Percentiles rank a stretch among this genome's conserved stretches.
These are phyloP conservation scores for Hericium coralloides DNA, from an alignment of 768 basidiomycete species.

Conservation along the genomic window DNA sequence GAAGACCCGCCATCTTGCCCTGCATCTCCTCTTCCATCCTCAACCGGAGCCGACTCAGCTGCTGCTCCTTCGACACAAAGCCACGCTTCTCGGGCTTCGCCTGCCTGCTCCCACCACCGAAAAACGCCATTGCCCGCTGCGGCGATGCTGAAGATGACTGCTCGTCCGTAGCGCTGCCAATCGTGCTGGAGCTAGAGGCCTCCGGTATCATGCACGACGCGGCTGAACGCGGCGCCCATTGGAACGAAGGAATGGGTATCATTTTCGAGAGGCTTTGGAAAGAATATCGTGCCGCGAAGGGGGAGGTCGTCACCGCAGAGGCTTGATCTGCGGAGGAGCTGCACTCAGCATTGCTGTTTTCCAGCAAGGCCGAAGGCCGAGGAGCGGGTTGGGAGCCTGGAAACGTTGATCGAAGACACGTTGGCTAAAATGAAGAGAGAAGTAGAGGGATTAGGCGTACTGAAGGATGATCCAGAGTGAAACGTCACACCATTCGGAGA, in stretches of 20 bases:
- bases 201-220: constrained; percentile 11
- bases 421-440: not conserved
- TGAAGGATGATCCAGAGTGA: not conserved
- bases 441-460: not conserved
- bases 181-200: constrained; percentile 15
- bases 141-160: constrained; percentile 7
- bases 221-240: constrained; percentile 25
- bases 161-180: constrained; percentile 2
- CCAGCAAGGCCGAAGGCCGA: not conserved
- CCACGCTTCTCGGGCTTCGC: constrained; percentile 18
- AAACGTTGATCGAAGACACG: not conserved
- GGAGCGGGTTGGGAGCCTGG: not conserved
- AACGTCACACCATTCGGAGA: not conserved
- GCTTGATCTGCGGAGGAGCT: constrained; percentile 19
- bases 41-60: constrained; percentile 52
- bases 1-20: not conserved
- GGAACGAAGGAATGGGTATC: constrained; percentile 42
- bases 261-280: constrained; percentile 54
- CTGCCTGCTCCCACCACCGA: constrained; percentile 5
- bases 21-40: constrained; percentile 37
- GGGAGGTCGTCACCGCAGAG: constrained; percentile 38
- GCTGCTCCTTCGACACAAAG: constrained; percentile 56
- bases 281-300: constrained; percentile 46
- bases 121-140: constrained; percentile 8
- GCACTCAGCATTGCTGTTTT: not conserved